A percentile compares a stretch with the other conserved stretches of the same genome.
Conservation (phyloP, 805 yeast genomes). For the Starmera dryadoides region DNA sequence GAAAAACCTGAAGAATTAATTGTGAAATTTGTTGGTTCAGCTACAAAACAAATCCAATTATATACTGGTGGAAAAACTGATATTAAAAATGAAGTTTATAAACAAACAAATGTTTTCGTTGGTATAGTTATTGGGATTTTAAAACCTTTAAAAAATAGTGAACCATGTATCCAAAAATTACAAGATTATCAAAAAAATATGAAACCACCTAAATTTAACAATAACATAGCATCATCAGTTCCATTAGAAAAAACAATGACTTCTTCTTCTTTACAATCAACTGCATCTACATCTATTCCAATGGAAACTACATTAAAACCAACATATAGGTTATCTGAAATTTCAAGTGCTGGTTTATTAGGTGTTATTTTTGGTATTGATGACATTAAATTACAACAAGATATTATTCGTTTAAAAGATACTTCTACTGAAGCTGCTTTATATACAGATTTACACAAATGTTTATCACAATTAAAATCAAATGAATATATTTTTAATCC, state of each 20-base stretch:
- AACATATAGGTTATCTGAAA: slow-evolving; percentile 45
- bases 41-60: slow-evolving; percentile 43
- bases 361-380: slow-evolving; percentile 44
- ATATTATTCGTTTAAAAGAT: slow-evolving; percentile 36
- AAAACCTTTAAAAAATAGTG: slow-evolving; percentile 19
- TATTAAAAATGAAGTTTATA: slow-evolving; percentile 10
- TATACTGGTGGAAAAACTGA: slow-evolving; percentile 16
- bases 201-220: slow-evolving; percentile 8
- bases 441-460: slow-evolving; percentile 22
- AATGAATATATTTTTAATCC: slow-evolving; percentile 23
- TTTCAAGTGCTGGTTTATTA: slow-evolving; percentile 44
- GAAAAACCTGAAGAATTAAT: slow-evolving; percentile 38
- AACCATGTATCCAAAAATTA: slow-evolving; percentile 34
- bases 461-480: slow-evolving; percentile 8
- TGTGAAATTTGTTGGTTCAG: slow-evolving; percentile 43
- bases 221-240: no score
- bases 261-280: slow-evolving; percentile 2
- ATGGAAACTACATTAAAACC: slow-evolving; percentile 31
- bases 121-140: slow-evolving; percentile 9
- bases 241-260: no score
- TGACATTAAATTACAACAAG: slow-evolving; percentile 44
- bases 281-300: background rate
- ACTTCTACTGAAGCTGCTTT: slow-evolving; percentile 27
- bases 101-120: slow-evolving; percentile 14
- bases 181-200: slow-evolving; percentile 30